Percentiles rank a stretch among this genome's conserved stretches.
phyloP scores from a whole-genome alignment of 371 early-diverging fungal genomes.

The Lichtheimia corymbifera region DNA sequence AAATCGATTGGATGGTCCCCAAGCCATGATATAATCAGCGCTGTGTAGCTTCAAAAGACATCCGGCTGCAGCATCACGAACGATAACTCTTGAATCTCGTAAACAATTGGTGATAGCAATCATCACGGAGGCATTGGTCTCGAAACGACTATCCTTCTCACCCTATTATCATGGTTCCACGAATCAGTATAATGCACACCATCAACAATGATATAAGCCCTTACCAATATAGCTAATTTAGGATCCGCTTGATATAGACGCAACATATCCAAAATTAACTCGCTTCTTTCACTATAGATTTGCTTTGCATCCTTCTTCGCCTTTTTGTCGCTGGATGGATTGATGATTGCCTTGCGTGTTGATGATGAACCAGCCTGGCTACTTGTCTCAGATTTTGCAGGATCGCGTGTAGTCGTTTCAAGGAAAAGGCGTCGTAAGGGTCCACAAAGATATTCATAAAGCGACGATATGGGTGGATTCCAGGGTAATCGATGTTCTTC shows the following conservation, averaged over 20 bases:
- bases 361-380: constrained; percentile 10
- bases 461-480: constrained; percentile 65
- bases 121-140: constrained; percentile 63
- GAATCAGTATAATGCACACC: not conserved
- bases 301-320: constrained; percentile 4
- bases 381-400: constrained; percentile 17
- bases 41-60: constrained; percentile 64
- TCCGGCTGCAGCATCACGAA: constrained; percentile 65
- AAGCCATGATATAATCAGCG: constrained; percentile 48
- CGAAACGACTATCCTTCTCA: constrained; percentile 26
- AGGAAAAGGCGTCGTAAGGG: constrained; percentile 69
- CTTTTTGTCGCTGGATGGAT: constrained; percentile 3
- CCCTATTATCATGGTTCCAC: constrained; percentile 9
- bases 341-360: constrained; percentile 14
- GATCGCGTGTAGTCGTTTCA: not conserved
- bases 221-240: constrained; percentile 24
- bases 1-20: constrained; percentile 54
- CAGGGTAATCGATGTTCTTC: constrained; percentile 69
- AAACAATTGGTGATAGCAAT: constrained; percentile 57
- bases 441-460: constrained; percentile 65
- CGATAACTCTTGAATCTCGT: constrained; percentile 52
- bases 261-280: constrained; percentile 23
- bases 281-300: not conserved
- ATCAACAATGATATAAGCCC: not conserved
- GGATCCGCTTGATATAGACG: constrained; percentile 31